These are phyloP conservation scores for Russula griseocarnosa DNA, from an alignment of 768 basidiomycete species.

Conservation along the genomic window DNA sequence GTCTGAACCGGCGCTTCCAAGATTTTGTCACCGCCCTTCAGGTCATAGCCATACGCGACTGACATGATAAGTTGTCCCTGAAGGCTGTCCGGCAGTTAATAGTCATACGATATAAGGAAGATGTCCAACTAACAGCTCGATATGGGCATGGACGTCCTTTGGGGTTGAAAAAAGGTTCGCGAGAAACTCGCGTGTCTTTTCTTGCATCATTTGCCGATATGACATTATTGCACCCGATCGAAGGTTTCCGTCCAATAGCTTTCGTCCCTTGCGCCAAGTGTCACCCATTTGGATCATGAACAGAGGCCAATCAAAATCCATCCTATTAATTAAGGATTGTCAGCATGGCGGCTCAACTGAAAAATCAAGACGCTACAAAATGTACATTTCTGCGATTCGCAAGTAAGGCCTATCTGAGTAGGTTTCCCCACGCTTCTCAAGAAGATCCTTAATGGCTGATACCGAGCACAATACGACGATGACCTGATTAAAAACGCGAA, in stretches of 20 bases:
- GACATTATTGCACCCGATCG: not conserved
- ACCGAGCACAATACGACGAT: slow-evolving; percentile 2
- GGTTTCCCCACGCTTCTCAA: slow-evolving; percentile 18
- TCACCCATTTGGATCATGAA: not conserved
- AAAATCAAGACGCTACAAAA: too few species aligned
- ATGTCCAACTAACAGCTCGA: not conserved
- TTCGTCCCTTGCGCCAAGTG: not conserved
- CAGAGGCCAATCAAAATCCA: not conserved
- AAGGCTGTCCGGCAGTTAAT: not conserved
- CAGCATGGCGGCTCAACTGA: not conserved
- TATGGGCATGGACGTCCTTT: not conserved
- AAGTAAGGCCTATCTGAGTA: not conserved
- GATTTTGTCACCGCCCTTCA: slow-evolving; percentile 1
- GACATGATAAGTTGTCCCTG: slow-evolving; percentile 13
- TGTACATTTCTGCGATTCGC: not conserved
- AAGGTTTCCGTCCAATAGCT: slow-evolving; percentile 3
- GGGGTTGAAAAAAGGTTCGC: not conserved
- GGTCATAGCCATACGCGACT: slow-evolving; percentile 12
- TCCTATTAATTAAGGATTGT: not conserved
- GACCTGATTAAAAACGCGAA: slow-evolving; percentile 2
- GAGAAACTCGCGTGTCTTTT: not conserved
- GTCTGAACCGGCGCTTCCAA: not conserved
- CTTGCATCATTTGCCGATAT: slow-evolving; percentile 4
- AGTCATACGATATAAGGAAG: not conserved
- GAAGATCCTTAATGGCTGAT: slow-evolving; percentile 15